These are phyloP conservation scores for Dendrobium huoshanense DNA, from an alignment of 106 monocot species.

Conservation along the genomic window DNA sequence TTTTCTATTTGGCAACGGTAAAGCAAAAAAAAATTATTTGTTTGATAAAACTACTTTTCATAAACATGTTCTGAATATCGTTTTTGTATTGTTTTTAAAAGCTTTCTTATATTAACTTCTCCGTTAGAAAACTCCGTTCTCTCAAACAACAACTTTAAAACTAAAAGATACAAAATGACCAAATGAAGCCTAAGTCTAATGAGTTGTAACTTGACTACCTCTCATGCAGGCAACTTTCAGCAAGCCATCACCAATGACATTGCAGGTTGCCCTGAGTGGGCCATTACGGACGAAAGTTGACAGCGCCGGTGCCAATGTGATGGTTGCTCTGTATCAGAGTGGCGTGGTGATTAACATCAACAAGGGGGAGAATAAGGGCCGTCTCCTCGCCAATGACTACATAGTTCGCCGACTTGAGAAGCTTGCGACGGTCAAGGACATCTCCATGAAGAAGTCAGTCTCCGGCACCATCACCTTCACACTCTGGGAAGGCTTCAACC, in stretches of 20 bases:
- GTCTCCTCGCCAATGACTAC: conserved; percentile 55
- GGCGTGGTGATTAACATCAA: conserved; percentile 60
- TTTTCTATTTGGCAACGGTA: too few relatives aligned
- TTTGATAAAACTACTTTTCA: too few relatives aligned
- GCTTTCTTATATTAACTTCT: too few relatives aligned
- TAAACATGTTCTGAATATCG: too few relatives aligned
- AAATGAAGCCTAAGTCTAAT: too few relatives aligned
- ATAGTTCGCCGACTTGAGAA: conserved; percentile 74
- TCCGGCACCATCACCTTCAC: conserved; percentile 55
- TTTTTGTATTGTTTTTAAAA: too few relatives aligned
- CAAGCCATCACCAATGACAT: conserved; percentile 33
- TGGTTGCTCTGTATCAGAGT: conserved; percentile 66
- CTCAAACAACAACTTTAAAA: too few relatives aligned
- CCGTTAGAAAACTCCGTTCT: too few relatives aligned
- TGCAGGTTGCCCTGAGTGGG: conserved; percentile 56
- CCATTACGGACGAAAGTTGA: conserved; percentile 50
- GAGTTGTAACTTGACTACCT: too few relatives aligned
- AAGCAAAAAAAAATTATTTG: too few relatives aligned
- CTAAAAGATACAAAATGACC: too few relatives aligned
- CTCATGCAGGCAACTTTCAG: conserved; percentile 46
- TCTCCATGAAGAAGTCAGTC: conserved; percentile 56
- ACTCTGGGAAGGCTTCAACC: conserved; percentile 66
- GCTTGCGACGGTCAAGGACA: conserved; percentile 43
- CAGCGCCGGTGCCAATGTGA: conserved; percentile 43
- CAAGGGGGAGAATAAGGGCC: conserved; percentile 71